A percentile compares a stretch with the other conserved stretches of the same genome.
These are phyloP conservation scores for Fomitopsis schrenkii DNA, from an alignment of 1,284 basidiomycete species.

Conservation along the genomic window DNA sequence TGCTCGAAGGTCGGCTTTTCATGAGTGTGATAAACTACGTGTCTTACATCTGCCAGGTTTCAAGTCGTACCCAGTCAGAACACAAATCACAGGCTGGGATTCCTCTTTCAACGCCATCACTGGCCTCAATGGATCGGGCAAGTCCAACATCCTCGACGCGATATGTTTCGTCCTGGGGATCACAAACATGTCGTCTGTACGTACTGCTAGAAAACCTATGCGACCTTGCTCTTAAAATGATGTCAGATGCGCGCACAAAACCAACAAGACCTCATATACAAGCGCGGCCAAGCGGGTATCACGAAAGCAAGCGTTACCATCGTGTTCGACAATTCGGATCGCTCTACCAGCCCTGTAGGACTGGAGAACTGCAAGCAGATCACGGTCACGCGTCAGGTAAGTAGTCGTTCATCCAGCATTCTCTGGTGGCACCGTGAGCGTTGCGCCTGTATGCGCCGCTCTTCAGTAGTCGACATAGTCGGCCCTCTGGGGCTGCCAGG, in stretches of 20 bases:
- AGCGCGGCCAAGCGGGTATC: conserved; percentile 95
- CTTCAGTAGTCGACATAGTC: too few relatives aligned
- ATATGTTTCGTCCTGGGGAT: conserved; percentile 98
- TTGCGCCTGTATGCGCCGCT: neutral
- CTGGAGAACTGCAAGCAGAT: conserved; percentile 85
- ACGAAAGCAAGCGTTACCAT: conserved; percentile 98
- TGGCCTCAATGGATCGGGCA: conserved; percentile 91
- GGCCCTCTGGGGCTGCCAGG: too few relatives aligned
- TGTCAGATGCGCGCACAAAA: conserved; percentile 90
- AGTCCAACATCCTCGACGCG: conserved; percentile 97
- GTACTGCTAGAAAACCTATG: neutral
- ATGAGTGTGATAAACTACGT: neutral
- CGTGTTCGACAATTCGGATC: conserved; percentile 98
- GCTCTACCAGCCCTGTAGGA: conserved; percentile 81
- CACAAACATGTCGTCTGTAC: conserved; percentile 85
- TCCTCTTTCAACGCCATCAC: conserved; percentile 97
- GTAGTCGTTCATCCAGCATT: conserved; percentile 15
- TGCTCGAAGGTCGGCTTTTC: conserved; percentile 5
- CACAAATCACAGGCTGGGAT: conserved; percentile 94
- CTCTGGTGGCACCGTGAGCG: neutral
- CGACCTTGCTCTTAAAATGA: neutral
- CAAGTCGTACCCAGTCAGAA: conserved; percentile 96
- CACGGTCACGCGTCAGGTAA: conserved; percentile 93
- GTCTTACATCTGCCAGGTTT: conserved; percentile 54
- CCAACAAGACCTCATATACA: conserved; percentile 97